These are phyloP conservation scores for Pichia nanzhaoensis DNA, from an alignment of 805 yeast genomes.

Conservation along the genomic window DNA sequence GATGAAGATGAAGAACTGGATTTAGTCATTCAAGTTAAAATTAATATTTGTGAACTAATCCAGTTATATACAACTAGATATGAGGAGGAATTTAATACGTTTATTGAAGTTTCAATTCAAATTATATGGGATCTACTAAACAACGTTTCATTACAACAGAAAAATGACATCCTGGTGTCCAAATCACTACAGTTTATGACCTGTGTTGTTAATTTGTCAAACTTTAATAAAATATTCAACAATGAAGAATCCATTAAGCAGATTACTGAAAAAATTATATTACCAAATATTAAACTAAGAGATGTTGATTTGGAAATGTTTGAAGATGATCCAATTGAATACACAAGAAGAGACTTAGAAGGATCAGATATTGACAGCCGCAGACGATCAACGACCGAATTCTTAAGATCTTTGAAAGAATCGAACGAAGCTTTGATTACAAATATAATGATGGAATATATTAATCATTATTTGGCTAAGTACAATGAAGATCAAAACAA, in stretches of 20 bases:
- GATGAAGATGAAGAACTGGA: conserved; percentile 67
- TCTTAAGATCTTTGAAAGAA: conserved; percentile 77
- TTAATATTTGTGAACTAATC: conserved; percentile 78
- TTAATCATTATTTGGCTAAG: conserved; percentile 54
- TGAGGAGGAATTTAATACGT: conserved; percentile 82
- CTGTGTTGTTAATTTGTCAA: conserved; percentile 65
- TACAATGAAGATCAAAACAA: conserved; percentile 39
- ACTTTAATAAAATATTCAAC: conserved; percentile 59
- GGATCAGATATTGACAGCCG: conserved; percentile 93
- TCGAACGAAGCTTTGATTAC: conserved; percentile 72
- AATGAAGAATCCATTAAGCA: conserved; percentile 58
- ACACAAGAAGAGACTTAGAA: conserved; percentile 86
- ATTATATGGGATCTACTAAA: conserved; percentile 75
- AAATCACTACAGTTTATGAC: conserved; percentile 77
- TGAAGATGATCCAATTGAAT: conserved; percentile 96
- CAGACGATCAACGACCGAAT: conserved; percentile 88
- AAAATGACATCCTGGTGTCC: conserved; percentile 79
- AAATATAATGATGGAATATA: conserved; percentile 63
- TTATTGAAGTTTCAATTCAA: conserved; percentile 72
- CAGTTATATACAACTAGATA: conserved; percentile 85
- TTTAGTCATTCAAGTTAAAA: conserved; percentile 61
- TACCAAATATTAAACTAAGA: conserved; percentile 83
- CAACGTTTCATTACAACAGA: conserved; percentile 58
- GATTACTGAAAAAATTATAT: conserved; percentile 72
- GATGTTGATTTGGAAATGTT: conserved; percentile 86